Conservation (phyloP, 1,139 yeast genomes). For the Geotrichum histeridarum region DNA sequence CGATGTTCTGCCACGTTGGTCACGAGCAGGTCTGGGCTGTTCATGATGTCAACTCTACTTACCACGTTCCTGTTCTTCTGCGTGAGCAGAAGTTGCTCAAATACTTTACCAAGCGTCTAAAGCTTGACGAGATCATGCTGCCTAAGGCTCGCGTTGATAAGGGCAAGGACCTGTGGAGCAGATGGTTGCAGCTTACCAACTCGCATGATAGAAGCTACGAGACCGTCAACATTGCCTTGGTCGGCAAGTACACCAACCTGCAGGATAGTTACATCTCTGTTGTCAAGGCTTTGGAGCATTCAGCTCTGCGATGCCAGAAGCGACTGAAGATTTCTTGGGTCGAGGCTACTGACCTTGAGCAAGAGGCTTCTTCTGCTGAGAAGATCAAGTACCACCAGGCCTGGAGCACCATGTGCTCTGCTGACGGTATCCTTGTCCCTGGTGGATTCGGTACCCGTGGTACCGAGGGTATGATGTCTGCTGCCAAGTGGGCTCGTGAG, state of each 20-base stretch:
- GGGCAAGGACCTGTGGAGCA: conserved; percentile 65
- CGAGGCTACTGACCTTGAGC: conserved; percentile 87
- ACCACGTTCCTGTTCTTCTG: conserved; percentile 90
- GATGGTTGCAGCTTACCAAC: conserved; percentile 76
- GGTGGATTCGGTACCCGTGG: conserved; percentile 99
- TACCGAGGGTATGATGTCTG: conserved; percentile 95
- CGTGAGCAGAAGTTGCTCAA: conserved; percentile 82
- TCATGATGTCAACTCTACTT: conserved; percentile 94
- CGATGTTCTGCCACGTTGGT: conserved; percentile 99
- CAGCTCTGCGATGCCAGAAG: conserved; percentile 84
- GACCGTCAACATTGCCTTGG: conserved; percentile 88
- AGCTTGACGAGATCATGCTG: conserved; percentile 49
- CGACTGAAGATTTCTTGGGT: conserved; percentile 90
- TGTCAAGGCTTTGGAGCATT: conserved; percentile 90
- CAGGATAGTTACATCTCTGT: conserved; percentile 94
- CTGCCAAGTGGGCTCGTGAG: conserved; percentile 97
- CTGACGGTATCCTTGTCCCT: conserved; percentile 96
- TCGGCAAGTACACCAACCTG: conserved; percentile 93
- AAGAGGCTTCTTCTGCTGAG: conserved; percentile 54
- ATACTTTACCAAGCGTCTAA: conserved; percentile 64
- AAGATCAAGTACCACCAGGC: conserved; percentile 86
- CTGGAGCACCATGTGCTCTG: conserved; percentile 90
- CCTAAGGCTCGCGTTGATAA: conserved; percentile 49
- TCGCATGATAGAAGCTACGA: conserved; percentile 78
- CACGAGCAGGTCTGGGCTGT: conserved; percentile 95